A percentile compares a stretch with the other conserved stretches of the same genome.
phyloP scores from a whole-genome alignment of 2,329 filamentous ascomycete species.

The Sphaceloma murrayae region DNA sequence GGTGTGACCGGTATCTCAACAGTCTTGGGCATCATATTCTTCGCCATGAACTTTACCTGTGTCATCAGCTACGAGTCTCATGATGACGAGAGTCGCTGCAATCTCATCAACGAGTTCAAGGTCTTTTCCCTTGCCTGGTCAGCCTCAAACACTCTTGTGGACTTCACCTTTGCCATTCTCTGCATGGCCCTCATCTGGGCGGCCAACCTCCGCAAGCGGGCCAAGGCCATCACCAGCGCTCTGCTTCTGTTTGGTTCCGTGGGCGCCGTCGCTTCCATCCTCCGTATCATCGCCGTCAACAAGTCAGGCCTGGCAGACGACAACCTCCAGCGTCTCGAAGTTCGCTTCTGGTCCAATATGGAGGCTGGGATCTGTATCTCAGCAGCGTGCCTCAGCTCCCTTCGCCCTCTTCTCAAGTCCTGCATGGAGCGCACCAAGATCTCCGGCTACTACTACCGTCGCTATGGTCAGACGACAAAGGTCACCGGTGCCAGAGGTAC shows the following conservation, averaged over 20 bases:
- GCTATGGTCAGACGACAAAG: constrained; percentile 11
- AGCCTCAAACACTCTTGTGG: constrained; percentile 3
- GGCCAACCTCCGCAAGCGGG: constrained; percentile 10
- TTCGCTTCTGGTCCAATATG: constrained; percentile 15
- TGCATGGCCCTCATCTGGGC: constrained; percentile 11
- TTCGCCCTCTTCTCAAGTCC: constrained; percentile 10
- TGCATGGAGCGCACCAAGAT: constrained; percentile 15
- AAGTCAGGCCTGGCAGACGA: constrained; percentile 1
- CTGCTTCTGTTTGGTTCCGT: constrained; percentile 10
- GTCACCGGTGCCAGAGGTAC: constrained; percentile 6
- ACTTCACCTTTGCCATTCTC: constrained; percentile 12
- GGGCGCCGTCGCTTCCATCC: constrained; percentile 2
- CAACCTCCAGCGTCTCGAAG: constrained; percentile 14
- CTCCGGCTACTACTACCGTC: constrained; percentile 14
- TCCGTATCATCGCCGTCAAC: constrained; percentile 13
- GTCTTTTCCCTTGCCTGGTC: constrained; percentile 6
- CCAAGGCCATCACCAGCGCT: constrained; percentile 6
- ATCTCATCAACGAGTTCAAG: constrained; percentile 7
- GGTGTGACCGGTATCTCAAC: not conserved
- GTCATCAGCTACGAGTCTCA: constrained; percentile 15
- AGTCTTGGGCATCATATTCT: constrained; percentile 8
- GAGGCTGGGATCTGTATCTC: constrained; percentile 86
- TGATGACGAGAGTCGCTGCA: constrained; percentile 6
- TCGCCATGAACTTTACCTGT: constrained; percentile 16
- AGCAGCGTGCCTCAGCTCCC: constrained; percentile 82